Base-by-base conservation (phyloP, 257 asterid species). In the Solanum clarkiae region DNA sequence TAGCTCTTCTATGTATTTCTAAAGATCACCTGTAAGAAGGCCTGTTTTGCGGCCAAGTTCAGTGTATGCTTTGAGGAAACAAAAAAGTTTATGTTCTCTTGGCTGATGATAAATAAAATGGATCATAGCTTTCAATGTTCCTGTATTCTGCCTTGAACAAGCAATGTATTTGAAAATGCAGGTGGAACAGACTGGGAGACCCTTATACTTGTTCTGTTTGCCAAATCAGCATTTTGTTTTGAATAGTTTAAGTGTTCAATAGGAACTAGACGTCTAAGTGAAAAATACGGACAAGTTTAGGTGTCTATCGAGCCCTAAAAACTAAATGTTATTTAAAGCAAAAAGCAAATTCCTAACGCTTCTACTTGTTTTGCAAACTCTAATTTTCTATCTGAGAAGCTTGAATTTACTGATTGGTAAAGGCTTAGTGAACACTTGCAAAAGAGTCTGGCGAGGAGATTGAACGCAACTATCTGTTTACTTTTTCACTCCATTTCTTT, bases 111-210 rank as follows among this genome's bases (percentile, higher is more conserved):
- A 57, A 57, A 57, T 36, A 36, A 36, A 16, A 65, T 65, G 72
- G n/a, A 65, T 65, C 12, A 65, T 65, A 65, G 72, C 44, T 26
- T 65, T 1, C 16, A 14, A 26, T 0, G 29, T 66, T 62, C 9
- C 74, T 66, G 32, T 66, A 66, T 66, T 66, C 7, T 66, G n/a
- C 47, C 18, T 29, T 22, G 17, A 22, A 62, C 36, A 22, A 22
- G 69, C 69, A 60, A 22, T n/a, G 18, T 20, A 13, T 59, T 59
- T 24, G 42, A 26, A 63, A 24, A 24, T 24, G 18, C 42, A 63
- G 0, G 20, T 54, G 59, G 0, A 54, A 54, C 16, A 0, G 59
- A 5, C 0, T 54, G 59, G 20, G 20, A 54, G 20, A 54, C 59
- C 20, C 59, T 54, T 54, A 6, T 54, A 5, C 8, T 17, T 54